A percentile compares a stretch with the other conserved stretches of the same genome.
phyloP scores from a whole-genome alignment of 306 rosid genomes.

The Luffa acutangula region DNA sequence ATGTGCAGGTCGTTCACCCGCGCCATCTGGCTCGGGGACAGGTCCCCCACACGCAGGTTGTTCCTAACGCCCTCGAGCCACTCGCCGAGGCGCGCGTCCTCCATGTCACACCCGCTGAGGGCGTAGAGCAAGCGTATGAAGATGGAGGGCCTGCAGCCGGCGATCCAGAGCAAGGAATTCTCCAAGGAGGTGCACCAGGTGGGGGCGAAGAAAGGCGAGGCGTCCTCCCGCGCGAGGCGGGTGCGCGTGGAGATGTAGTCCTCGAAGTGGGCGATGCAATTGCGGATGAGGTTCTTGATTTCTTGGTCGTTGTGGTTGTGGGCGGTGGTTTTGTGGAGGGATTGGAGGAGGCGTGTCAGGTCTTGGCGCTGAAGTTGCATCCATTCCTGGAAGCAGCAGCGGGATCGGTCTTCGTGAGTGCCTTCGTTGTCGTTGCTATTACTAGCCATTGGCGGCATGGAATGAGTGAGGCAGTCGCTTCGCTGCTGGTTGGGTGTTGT shows the following conservation, averaged over 20 bases:
- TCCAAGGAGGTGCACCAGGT: conserved; percentile 30
- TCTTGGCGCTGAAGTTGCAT: conserved; percentile 22
- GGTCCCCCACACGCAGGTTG: background rate
- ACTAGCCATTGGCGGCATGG: background rate
- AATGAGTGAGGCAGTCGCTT: too few species aligned
- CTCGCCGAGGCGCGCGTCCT: background rate
- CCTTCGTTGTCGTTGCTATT: background rate
- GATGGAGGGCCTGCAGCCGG: conserved; percentile 29
- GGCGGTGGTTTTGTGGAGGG: background rate
- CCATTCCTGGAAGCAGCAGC: conserved; percentile 32
- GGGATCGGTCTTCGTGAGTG: background rate
- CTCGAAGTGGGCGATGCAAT: conserved; percentile 15
- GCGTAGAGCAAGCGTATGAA: conserved; percentile 22
- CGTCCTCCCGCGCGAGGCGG: background rate
- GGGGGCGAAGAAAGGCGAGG: conserved; percentile 13
- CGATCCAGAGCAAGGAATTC: conserved; percentile 27
- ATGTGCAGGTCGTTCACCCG: conserved; percentile 8
- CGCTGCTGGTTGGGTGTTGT: background rate
- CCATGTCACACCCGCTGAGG: background rate
- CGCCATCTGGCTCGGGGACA: background rate
- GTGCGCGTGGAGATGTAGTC: conserved; percentile 11
- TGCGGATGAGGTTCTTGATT: background rate
- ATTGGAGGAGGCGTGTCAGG: conserved; percentile 15
- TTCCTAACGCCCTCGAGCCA: background rate
- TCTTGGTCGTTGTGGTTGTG: background rate